phyloP scores from a whole-genome alignment of 1,284 basidiomycete species.

The Sanguinoderma infundibulare region DNA sequence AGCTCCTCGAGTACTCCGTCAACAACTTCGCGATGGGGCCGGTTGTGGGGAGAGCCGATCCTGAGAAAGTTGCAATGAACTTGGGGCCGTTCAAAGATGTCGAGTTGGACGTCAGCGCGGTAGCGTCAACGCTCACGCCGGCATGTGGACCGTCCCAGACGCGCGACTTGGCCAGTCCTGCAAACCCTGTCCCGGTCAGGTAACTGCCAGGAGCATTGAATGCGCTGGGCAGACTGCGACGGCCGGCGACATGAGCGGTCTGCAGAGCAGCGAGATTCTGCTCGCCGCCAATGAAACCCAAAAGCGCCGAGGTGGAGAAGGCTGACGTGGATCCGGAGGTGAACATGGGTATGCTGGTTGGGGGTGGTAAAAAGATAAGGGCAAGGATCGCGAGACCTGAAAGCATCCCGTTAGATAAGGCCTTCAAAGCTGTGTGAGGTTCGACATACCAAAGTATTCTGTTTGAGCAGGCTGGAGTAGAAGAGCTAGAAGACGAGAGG shows the following conservation, averaged over 20 bases:
- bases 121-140: slow-evolving; percentile 16
- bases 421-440: not conserved
- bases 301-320: slow-evolving; percentile 9
- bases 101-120: slow-evolving; percentile 6
- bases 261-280: slow-evolving; percentile 8
- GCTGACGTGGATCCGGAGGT: not conserved
- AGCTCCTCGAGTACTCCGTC: slow-evolving; percentile 2
- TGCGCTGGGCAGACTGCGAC: slow-evolving; percentile 6
- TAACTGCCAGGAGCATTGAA: slow-evolving; percentile 23
- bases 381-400: not conserved
- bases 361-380: not conserved
- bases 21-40: slow-evolving; percentile 17
- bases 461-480: not conserved
- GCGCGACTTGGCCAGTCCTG: slow-evolving; percentile 8
- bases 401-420: not conserved
- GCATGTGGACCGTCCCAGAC: slow-evolving; percentile 23
- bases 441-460: not conserved
- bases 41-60: slow-evolving; percentile 10
- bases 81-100: slow-evolving; percentile 11
- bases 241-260: slow-evolving; percentile 12
- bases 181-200: slow-evolving; percentile 6
- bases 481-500: not conserved
- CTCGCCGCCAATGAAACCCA: slow-evolving; percentile 20
- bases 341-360: not conserved
- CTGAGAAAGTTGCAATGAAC: slow-evolving; percentile 19